Base-by-base conservation (phyloP, 345 rosid genomes). In the Chamaenerion angustifolium region DNA sequence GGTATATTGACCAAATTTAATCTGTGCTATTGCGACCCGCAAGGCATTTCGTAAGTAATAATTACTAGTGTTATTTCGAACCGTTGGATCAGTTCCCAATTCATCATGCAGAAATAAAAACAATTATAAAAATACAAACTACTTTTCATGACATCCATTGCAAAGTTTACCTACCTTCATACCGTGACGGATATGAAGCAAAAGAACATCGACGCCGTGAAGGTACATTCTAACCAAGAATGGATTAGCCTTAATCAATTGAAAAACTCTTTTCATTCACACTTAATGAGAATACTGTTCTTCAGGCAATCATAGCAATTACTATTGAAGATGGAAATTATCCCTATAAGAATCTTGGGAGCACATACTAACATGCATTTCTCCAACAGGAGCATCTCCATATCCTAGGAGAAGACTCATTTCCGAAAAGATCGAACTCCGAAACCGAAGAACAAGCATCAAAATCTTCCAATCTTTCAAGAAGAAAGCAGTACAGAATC, bases 291-390 rank as follows among this genome's bases (percentile, higher is more conserved):
- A 21, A 21, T 21, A 21, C 4, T 21, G 25, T 21, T 21, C 25
- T 64, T 61, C 88, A 86, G 98, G 87, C 92, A 51, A 86, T 86
- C 55, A 86, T 90, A 69, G 62, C 84, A 52, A 83, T 90, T 53
- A 95, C 96, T 40, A 75, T 86, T 62, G 96, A 90, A 66, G 95
- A 90, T 81, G 95, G 98, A 63, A 75, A 90, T 71, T 63, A 79
- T 74, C 88, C 83, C 57, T n/a, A n/a, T 92, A 86, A 48, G 98
- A 86, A 65, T 80, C 95, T 40, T 89, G 94, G 95, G 95, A 86
- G 71, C 98, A 89, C 68, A 83, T 86, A 56, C 61, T 90, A 66
- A 90, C 83, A 42, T 90, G 98, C 68, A 94, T 90, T 57, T 90
- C 98, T 55, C 79, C 94, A 64, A 81, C 83, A n/a, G 59, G 98